These are phyloP conservation scores for Brasenia schreberi DNA, from an alignment of 164 flowering plant genomes.

Conservation along the genomic window DNA sequence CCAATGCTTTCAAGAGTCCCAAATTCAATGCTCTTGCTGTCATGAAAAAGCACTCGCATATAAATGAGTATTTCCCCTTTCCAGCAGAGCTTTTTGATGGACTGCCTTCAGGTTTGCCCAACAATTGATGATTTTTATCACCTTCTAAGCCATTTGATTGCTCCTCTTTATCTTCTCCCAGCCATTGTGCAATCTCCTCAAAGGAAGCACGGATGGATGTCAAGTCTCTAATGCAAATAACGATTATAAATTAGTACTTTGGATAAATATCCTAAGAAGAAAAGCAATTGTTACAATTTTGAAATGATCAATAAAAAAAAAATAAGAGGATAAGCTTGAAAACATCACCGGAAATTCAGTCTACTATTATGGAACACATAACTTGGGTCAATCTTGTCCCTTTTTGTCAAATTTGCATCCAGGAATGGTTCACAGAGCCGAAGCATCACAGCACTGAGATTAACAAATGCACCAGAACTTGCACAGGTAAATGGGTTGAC, in stretches of 20 bases:
- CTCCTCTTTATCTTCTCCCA: slow-evolving; percentile 24
- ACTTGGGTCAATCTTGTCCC: slow-evolving; percentile 79
- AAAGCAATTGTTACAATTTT: neutral
- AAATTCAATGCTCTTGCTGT: slow-evolving; percentile 91
- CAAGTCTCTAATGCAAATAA: slow-evolving; percentile 36
- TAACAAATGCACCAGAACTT: slow-evolving; percentile 95
- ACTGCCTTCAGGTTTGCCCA: slow-evolving; percentile 29
- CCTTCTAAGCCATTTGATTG: slow-evolving; percentile 11
- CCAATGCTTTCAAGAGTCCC: slow-evolving; percentile 84
- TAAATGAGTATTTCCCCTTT: slow-evolving; percentile 47
- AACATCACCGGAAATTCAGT: slow-evolving; percentile 56
- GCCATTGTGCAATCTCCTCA: slow-evolving; percentile 79
- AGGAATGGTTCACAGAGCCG: slow-evolving; percentile 89
- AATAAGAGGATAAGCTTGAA: neutral
- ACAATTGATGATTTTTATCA: neutral
- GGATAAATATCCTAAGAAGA: neutral
- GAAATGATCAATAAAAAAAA: no score
- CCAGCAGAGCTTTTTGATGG: slow-evolving; percentile 63
- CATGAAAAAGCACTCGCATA: slow-evolving; percentile 98
- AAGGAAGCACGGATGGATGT: slow-evolving; percentile 96
- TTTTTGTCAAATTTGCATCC: slow-evolving; percentile 69
- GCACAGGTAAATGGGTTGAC: slow-evolving; percentile 90
- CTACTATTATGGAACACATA: slow-evolving; percentile 58
- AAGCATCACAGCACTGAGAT: slow-evolving; percentile 94
- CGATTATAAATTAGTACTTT: neutral